Conservation (phyloP, 2,329 filamentous ascomycete genomes). For the Diaporthe amygdali region DNA sequence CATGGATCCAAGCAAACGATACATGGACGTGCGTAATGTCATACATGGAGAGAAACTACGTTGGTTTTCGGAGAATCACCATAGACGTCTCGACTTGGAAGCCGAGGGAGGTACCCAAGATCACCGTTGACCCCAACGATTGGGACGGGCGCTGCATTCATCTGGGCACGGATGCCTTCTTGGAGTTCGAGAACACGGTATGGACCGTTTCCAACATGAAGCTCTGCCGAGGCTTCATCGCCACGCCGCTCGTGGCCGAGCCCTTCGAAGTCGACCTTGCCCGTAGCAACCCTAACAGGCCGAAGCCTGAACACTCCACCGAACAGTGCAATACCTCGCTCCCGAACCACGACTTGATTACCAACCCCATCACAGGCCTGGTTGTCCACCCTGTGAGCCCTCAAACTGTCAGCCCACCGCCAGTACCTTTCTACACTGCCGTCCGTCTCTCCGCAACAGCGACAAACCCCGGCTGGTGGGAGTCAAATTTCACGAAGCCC, state of each 20-base stretch:
- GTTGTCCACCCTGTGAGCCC: conserved; percentile 46
- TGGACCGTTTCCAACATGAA: conserved; percentile 44
- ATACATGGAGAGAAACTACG: conserved; percentile 55
- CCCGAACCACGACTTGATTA: conserved; percentile 28
- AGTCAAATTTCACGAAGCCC: conserved; percentile 47
- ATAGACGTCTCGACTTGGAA: conserved; percentile 41
- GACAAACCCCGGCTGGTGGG: conserved; percentile 57
- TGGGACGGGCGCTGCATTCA: conserved; percentile 53
- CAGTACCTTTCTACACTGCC: conserved; percentile 55
- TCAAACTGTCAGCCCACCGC: conserved; percentile 34
- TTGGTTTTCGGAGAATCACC: conserved; percentile 59
- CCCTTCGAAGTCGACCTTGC: conserved; percentile 55
- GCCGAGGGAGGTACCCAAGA: conserved; percentile 42
- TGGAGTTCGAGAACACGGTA: conserved; percentile 61
- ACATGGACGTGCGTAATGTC: conserved; percentile 51
- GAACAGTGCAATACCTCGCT: conserved; percentile 55
- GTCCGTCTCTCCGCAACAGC: conserved; percentile 58
- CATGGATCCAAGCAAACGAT: conserved; percentile 48
- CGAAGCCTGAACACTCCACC: conserved; percentile 42
- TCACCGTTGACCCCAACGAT: conserved; percentile 45
- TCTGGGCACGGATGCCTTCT: conserved; percentile 57
- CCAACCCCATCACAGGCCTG: conserved; percentile 57
- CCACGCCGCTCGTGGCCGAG: conserved; percentile 54
- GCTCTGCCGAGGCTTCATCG: conserved; percentile 59
- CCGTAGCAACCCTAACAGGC: conserved; percentile 22